A percentile compares a stretch with the other conserved stretches of the same genome.
These are phyloP conservation scores for Neurospora sublineolata DNA, from an alignment of 495 filamentous ascomycete species.

Conservation along the genomic window DNA sequence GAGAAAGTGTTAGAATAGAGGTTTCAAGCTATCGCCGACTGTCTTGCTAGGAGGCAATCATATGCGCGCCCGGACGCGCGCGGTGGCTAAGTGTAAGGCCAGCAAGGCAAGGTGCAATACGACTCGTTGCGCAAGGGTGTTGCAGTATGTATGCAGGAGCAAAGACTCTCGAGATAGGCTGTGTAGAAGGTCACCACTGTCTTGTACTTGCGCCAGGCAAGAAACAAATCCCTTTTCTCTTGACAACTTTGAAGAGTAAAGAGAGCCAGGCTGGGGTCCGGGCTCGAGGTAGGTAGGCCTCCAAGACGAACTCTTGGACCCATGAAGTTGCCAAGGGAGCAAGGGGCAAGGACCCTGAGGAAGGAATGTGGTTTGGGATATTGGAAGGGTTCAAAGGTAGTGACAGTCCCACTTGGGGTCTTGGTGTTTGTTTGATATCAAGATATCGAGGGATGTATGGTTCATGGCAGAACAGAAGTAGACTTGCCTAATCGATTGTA, in stretches of 20 bases:
- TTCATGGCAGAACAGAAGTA: constrained; percentile 5
- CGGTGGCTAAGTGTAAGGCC: not conserved
- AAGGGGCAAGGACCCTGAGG: not conserved
- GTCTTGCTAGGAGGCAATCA: not conserved
- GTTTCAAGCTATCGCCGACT: not conserved
- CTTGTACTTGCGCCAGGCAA: constrained; percentile 23
- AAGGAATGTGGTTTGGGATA: not conserved
- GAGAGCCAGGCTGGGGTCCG: not conserved
- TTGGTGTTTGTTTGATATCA: not conserved
- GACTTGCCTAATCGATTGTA: constrained; percentile 65
- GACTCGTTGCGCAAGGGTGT: not conserved
- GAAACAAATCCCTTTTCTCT: constrained; percentile 4
- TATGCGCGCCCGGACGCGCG: not conserved
- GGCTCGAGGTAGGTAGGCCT: not conserved
- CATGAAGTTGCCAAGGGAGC: not conserved
- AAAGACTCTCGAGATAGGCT: not conserved
- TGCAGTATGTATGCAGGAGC: not conserved
- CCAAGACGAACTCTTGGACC: not conserved
- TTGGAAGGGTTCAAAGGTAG: not conserved
- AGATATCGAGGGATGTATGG: not conserved
- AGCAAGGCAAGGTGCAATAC: not conserved
- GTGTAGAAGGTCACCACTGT: not conserved
- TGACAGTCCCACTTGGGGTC: not conserved
- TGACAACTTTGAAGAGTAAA: not conserved
- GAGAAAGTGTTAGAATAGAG: constrained; percentile 14